phyloP scores from a whole-genome alignment of 805 yeast species.

The Priceomyces carsonii region DNA sequence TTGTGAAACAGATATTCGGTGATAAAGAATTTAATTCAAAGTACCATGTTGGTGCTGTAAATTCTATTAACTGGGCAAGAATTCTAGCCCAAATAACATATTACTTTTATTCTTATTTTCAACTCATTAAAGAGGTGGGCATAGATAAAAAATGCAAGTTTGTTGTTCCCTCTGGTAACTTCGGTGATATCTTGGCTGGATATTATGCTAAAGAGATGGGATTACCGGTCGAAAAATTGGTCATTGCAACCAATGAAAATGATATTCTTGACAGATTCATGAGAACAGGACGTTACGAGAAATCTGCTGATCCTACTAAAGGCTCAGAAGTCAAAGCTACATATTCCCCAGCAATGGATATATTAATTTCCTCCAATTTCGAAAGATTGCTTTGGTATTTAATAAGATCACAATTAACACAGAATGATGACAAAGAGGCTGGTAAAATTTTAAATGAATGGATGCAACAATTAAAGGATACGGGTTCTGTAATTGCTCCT shows the following conservation, averaged over 20 bases:
- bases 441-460: slow-evolving; percentile 70
- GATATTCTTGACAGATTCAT: slow-evolving; percentile 93
- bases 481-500: slow-evolving; percentile 77
- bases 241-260: slow-evolving; percentile 94
- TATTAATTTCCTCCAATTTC: slow-evolving; percentile 90
- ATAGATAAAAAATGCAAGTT: slow-evolving; percentile 55
- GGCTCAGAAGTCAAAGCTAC: slow-evolving; percentile 74
- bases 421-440: slow-evolving; percentile 58
- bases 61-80: slow-evolving; percentile 99
- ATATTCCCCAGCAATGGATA: slow-evolving; percentile 98
- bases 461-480: slow-evolving; percentile 75
- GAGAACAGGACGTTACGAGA: slow-evolving; percentile 82
- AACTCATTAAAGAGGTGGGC: slow-evolving; percentile 45
- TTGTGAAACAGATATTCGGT: slow-evolving; percentile 90
- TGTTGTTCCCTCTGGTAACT: slow-evolving; percentile 97
- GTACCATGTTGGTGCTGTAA: slow-evolving; percentile 96
- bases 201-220: slow-evolving; percentile 96
- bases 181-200: slow-evolving; percentile 97
- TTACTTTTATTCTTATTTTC: slow-evolving; percentile 91
- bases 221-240: slow-evolving; percentile 79
- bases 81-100: slow-evolving; percentile 97
- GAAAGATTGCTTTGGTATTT: slow-evolving; percentile 96
- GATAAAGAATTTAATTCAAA: slow-evolving; percentile 84
- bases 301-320: slow-evolving; percentile 48
- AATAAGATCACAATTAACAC: slow-evolving; percentile 68